A percentile compares a stretch with the other conserved stretches of the same genome.
phyloP scores from a whole-genome alignment of 2,329 filamentous ascomycete species.

The Aquanectria penicillioides region DNA sequence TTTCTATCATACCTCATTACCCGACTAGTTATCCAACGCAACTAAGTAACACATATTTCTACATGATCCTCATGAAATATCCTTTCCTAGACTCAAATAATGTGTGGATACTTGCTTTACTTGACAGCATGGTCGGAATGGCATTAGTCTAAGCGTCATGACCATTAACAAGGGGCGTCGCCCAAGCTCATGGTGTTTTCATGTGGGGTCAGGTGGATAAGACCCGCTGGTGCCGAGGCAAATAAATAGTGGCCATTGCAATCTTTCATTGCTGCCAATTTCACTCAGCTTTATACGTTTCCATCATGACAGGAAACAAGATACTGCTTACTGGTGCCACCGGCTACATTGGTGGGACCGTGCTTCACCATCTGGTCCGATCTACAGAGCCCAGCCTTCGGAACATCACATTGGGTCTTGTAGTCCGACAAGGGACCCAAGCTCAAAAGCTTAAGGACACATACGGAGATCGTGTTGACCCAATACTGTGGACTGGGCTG shows the following conservation, averaged over 20 bases:
- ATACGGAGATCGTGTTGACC: conserved; percentile 16
- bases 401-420: conserved; percentile 1
- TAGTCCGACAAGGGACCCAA: not conserved
- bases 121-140: too few species aligned
- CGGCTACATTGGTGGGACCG: conserved; percentile 20
- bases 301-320: conserved; percentile 8
- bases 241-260: not conserved
- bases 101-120: too few species aligned
- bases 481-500: conserved; percentile 15
- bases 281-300: not conserved
- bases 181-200: not conserved
- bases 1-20: too few species aligned
- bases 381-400: not conserved
- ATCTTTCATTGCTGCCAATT: not conserved
- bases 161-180: too few species aligned
- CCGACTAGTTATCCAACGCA: too few species aligned
- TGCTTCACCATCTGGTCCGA: conserved; percentile 15
- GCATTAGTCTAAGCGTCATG: too few species aligned
- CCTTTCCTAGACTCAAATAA: too few species aligned
- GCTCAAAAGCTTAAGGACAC: conserved; percentile 1
- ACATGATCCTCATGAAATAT: too few species aligned
- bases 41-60: too few species aligned
- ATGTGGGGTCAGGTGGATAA: not conserved
- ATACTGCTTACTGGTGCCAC: conserved; percentile 16
- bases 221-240: not conserved